phyloP scores from a whole-genome alignment of 192 early-diverging fungal genomes.

The Coemansia sp. region DNA sequence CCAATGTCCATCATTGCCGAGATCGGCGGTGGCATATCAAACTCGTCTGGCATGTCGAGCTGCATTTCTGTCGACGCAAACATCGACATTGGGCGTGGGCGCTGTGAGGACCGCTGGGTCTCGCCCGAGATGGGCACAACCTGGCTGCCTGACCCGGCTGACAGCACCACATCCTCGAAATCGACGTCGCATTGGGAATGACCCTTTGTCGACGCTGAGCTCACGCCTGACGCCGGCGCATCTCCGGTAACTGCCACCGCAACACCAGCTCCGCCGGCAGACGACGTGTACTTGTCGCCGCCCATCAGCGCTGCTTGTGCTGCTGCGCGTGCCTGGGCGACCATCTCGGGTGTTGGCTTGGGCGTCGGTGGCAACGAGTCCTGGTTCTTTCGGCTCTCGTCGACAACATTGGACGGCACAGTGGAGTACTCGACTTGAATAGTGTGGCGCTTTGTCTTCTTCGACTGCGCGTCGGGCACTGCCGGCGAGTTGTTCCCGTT shows the following conservation, averaged over 20 bases:
- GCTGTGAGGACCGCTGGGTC: conserved; percentile 15
- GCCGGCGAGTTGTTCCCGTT: conserved; percentile 39
- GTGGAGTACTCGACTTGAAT: conserved; percentile 60
- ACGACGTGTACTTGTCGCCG: conserved; percentile 17
- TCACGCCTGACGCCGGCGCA: conserved; percentile 21
- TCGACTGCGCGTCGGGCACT: conserved; percentile 35
- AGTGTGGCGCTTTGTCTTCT: conserved; percentile 58
- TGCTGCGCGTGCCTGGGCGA: conserved; percentile 45
- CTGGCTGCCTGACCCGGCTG: conserved; percentile 2
- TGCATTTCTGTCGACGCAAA: conserved; percentile 56
- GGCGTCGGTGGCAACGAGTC: conserved; percentile 15
- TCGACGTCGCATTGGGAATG: conserved; percentile 34
- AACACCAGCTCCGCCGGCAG: conserved; percentile 1
- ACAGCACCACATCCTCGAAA: conserved; percentile 12
- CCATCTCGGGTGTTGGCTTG: conserved; percentile 36
- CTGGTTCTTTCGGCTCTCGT: conserved; percentile 16
- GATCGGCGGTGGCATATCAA: conserved; percentile 39
- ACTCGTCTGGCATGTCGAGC: conserved; percentile 24
- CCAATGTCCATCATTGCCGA: conserved; percentile 38
- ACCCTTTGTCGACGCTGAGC: conserved; percentile 30
- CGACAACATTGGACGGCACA: conserved; percentile 10
- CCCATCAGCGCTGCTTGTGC: conserved; percentile 48
- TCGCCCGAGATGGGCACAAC: conserved; percentile 19
- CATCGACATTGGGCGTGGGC: conserved; percentile 55
- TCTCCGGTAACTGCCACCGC: background rate